These are phyloP conservation scores for Eucalyptus decipiens DNA, from an alignment of 345 rosid genomes.

Conservation along the genomic window DNA sequence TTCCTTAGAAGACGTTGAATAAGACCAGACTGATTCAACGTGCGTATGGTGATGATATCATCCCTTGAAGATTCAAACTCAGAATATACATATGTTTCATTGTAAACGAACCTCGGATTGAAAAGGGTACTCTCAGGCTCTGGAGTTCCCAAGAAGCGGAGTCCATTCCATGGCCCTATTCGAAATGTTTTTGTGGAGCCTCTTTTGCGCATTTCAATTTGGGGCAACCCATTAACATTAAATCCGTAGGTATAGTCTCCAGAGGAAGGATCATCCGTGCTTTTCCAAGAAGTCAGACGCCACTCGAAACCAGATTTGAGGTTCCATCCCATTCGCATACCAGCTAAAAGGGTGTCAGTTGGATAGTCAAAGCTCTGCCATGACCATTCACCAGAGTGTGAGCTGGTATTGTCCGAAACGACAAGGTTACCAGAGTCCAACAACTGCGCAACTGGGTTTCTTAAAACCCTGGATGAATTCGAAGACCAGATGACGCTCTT, in stretches of 20 bases:
- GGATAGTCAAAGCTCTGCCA: constrained; percentile 30
- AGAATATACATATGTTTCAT: constrained; percentile 1
- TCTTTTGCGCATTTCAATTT: background rate
- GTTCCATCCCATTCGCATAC: constrained; percentile 11
- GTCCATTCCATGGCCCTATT: constrained; percentile 31
- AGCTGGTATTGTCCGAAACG: background rate
- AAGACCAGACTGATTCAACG: background rate
- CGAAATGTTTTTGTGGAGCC: background rate
- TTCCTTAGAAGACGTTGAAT: background rate
- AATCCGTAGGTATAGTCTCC: constrained; percentile 5
- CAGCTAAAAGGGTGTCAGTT: constrained; percentile 7
- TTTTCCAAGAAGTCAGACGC: constrained; percentile 10
- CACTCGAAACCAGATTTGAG: background rate
- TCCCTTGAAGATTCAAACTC: background rate
- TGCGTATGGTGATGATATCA: background rate
- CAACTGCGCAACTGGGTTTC: constrained; percentile 6
- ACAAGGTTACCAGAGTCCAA: constrained; percentile 24
- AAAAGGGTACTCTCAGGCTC: background rate
- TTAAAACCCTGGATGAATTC: background rate
- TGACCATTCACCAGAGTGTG: background rate
- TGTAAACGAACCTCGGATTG: background rate
- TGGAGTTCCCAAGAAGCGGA: constrained; percentile 9
- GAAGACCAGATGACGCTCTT: constrained; percentile 5
- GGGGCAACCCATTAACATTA: constrained; percentile 9
- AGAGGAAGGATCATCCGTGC: constrained; percentile 3